Percentiles rank a stretch among this genome's conserved stretches.
Conservation (phyloP, 805 yeast genomes). For the Ascoidea tarda region DNA sequence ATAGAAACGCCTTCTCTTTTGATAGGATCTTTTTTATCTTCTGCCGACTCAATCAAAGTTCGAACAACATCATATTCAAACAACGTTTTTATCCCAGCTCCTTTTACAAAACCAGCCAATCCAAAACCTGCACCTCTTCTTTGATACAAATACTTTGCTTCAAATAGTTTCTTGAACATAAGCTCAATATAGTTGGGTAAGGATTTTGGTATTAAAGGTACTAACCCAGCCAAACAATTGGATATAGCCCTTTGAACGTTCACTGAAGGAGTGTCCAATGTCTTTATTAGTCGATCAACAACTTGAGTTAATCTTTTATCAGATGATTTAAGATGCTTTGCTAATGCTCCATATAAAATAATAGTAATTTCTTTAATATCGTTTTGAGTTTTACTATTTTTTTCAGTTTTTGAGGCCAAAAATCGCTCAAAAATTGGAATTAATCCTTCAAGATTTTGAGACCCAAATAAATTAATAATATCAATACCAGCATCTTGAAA, state of each 20-base stretch:
- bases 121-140: constrained; percentile 96
- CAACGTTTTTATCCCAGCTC: constrained; percentile 71
- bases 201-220: constrained; percentile 34
- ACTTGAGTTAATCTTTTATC: constrained; percentile 55
- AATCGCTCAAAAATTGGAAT: constrained; percentile 72
- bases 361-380: constrained; percentile 66
- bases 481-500: constrained; percentile 82
- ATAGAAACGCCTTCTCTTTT: constrained; percentile 81
- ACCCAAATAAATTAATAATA: constrained; percentile 55
- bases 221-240: constrained; percentile 76
- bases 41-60: constrained; percentile 66
- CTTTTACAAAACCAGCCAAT: constrained; percentile 84
- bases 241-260: constrained; percentile 83
- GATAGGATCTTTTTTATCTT: constrained; percentile 62
- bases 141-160: constrained; percentile 30
- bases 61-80: constrained; percentile 68
- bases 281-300: constrained; percentile 52
- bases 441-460: constrained; percentile 49
- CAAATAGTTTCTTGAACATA: constrained; percentile 46
- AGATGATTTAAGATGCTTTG: constrained; percentile 57
- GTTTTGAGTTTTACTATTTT: constrained; percentile 37
- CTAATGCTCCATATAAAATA: constrained; percentile 81
- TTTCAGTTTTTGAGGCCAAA: constrained; percentile 25
- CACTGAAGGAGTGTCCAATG: constrained; percentile 80
- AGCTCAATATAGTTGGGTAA: constrained; percentile 40